Base-by-base conservation (phyloP, 2,329 filamentous ascomycete species). In the Juglanconis juglandina region DNA sequence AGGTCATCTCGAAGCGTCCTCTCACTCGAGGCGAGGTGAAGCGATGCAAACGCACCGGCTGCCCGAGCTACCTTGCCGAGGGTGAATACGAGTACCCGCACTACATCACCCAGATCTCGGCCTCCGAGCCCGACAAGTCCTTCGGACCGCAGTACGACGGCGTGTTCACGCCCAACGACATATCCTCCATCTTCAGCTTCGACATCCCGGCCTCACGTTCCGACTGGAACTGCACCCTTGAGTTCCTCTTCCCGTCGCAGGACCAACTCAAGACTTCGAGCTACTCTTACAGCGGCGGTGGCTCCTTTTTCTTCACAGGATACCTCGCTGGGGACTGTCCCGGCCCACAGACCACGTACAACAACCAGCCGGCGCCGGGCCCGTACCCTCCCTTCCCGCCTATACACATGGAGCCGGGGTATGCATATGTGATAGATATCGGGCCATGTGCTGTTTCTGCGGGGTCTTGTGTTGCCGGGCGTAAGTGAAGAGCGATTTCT, bases 171-270 rank as follows among this genome's bases (percentile, higher is more conserved):
- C 69, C 73, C 1, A 70, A 70, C 58, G 71, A 73, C 58, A 62
- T 74, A 37, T 69, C 69, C 1, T 65, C 67, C 42, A 63, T 81
- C 61, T 80, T 80, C 71, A 76, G 74, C 61, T 81, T 81, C 65
- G 75, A 81, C 62, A 70, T 81, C 32, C 75, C 75, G 0, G 63
- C 69, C 3, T 68, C 66, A 3, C 71, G 75, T 53, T 61, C 69
- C 42, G 74, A 75, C 61, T 76, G 76, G 62, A 77, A 72, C 37
- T 82, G 80, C 71, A 77, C 73, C 5, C 67, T 81, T n/a, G 69
- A 76, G 59, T 80, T 82, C 69, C 67, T 77, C 42, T 73, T 81
- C 62, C 79, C 79, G 0, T 62, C 59, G 30, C 66, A 64, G 63
- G 61, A 66, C 13, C 69, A 73, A 63, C 69, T 77, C 6, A 62